A percentile compares a stretch with the other conserved stretches of the same genome.
Evolutionary conservation across 257 asterid species (phyloP).

Genomic region (Catharanthus roseus): DNA sequence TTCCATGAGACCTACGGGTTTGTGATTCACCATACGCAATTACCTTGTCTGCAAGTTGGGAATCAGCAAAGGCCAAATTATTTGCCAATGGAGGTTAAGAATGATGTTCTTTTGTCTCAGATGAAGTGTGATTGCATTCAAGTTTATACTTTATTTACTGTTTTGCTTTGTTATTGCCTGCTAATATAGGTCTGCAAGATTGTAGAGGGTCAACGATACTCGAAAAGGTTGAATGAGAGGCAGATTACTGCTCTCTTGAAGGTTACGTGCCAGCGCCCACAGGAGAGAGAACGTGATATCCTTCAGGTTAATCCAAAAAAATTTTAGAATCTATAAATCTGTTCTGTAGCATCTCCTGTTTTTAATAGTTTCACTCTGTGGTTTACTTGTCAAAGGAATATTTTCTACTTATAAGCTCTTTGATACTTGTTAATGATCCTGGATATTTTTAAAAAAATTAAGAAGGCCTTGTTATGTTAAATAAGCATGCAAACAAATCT

Average conservation of each 20-base stretch:
- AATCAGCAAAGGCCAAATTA: conserved; percentile 81
- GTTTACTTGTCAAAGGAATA: neutral
- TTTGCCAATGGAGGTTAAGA: conserved; percentile 87
- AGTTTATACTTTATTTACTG: neutral
- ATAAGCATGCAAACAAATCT: neutral
- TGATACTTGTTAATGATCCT: neutral
- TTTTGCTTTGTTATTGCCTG: neutral
- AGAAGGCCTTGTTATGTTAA: neutral
- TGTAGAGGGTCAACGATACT: conserved; percentile 91
- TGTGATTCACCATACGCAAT: conserved; percentile 64
- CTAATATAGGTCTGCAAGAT: conserved; percentile 77
- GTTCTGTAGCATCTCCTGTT: neutral
- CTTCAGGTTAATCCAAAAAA: conserved; percentile 39
- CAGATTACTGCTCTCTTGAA: conserved; percentile 87
- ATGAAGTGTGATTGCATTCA: neutral
- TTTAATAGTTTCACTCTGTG: neutral
- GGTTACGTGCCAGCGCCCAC: conserved; percentile 97
- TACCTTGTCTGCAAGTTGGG: conserved; percentile 97
- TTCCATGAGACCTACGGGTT: conserved; percentile 78
- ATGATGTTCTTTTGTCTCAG: neutral
- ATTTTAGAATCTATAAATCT: neutral
- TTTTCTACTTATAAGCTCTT: neutral
- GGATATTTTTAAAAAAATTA: neutral
- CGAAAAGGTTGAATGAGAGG: conserved; percentile 84
- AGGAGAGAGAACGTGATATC: conserved; percentile 68